These are phyloP conservation scores for Fraxinus baroniana DNA, from an alignment of 305 asterid genomes.

Conservation along the genomic window DNA sequence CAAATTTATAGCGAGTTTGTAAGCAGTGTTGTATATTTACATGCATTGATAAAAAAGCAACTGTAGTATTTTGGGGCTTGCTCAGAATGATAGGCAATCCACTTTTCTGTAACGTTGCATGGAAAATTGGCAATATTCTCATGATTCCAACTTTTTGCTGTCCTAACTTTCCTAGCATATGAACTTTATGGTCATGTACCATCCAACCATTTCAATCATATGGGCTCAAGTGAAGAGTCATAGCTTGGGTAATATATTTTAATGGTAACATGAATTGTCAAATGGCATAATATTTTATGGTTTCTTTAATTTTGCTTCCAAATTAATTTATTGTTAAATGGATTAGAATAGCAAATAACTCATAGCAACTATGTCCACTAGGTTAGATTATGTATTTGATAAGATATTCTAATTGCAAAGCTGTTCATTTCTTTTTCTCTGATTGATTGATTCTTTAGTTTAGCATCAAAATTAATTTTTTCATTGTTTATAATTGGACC, in stretches of 20 bases:
- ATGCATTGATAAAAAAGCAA: neutral
- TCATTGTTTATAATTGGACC: slow-evolving; percentile 9
- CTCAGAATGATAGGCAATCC: neutral
- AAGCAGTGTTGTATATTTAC: neutral
- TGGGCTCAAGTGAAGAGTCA: neutral
- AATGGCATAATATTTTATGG: neutral
- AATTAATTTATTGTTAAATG: slow-evolving; percentile 12
- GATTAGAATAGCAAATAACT: slow-evolving; percentile 11
- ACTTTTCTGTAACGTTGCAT: neutral
- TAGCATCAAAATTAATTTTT: neutral
- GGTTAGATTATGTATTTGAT: neutral
- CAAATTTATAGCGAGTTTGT: neutral
- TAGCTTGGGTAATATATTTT: neutral
- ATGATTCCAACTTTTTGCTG: neutral
- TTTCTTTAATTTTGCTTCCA: neutral
- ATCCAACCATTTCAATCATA: neutral
- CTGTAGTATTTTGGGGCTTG: neutral
- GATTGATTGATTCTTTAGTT: neutral
- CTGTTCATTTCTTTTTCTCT: neutral
- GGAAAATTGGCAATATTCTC: neutral
- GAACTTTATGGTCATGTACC: neutral
- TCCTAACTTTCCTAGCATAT: neutral
- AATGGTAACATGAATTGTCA: neutral
- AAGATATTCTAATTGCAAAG: slow-evolving; percentile 7
- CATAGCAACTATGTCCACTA: slow-evolving; percentile 10